These are phyloP conservation scores for Leptomonas seymouri DNA, from an alignment of 208 protist genomes.

Conservation along the genomic window DNA sequence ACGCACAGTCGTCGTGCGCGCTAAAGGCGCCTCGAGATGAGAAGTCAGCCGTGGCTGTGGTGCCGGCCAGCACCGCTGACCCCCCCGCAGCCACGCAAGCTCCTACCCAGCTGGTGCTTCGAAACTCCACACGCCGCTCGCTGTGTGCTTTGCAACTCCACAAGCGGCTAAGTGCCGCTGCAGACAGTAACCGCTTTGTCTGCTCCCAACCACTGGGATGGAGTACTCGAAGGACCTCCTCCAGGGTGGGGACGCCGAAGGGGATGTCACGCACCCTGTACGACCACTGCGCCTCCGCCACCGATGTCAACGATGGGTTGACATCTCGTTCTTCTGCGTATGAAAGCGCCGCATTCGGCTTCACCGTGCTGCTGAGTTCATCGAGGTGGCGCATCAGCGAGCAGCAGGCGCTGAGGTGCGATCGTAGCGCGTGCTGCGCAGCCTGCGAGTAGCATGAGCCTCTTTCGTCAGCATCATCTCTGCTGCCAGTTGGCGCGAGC, in stretches of 20 bases:
- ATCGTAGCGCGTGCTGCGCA: slow-evolving; percentile 13
- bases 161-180: background rate
- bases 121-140: slow-evolving; percentile 14
- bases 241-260: background rate
- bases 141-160: background rate
- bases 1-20: background rate
- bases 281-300: slow-evolving; percentile 1
- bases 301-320: background rate
- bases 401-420: slow-evolving; percentile 29
- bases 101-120: slow-evolving; percentile 22
- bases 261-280: slow-evolving; percentile 3
- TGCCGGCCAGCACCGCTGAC: slow-evolving; percentile 1
- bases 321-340: no score
- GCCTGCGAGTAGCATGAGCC: background rate
- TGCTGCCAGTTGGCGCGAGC: background rate
- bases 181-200: background rate
- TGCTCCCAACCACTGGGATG: background rate
- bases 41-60: background rate
- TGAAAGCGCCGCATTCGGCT: no score
- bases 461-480: background rate
- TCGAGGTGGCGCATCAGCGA: background rate
- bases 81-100: slow-evolving; percentile 27
- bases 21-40: no score
- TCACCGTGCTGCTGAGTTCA: background rate
- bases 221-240: background rate